Evolutionary conservation across 441 rosid genomes (phyloP).

Genomic region (Gossypium schwendimanii): DNA sequence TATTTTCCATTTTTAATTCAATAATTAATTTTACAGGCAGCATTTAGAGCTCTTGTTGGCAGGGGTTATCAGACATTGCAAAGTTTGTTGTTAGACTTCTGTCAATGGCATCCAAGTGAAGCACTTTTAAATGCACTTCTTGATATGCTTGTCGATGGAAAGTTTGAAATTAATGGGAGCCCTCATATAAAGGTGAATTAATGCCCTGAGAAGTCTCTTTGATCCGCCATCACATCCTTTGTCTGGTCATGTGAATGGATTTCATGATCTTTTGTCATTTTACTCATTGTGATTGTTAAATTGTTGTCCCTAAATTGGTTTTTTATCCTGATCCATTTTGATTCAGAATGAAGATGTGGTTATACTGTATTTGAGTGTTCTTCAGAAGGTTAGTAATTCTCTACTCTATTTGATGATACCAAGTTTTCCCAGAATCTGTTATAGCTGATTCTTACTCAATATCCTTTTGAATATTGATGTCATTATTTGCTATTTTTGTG

Average conservation of each 20-base stretch:
- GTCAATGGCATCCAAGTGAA: conserved; percentile 80
- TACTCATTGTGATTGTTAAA: neutral
- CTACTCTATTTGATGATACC: neutral
- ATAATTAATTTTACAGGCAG: conserved; percentile 44
- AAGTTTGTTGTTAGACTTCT: conserved; percentile 85
- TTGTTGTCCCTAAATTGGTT: conserved; percentile 7
- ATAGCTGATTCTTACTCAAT: neutral
- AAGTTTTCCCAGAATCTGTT: neutral
- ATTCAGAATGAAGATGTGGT: conserved; percentile 96
- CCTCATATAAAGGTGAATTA: conserved; percentile 67
- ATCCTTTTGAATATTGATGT: conserved; percentile 15
- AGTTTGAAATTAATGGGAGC: conserved; percentile 63
- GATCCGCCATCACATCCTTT: conserved; percentile 2
- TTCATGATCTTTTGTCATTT: neutral
- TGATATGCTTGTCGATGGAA: conserved; percentile 99
- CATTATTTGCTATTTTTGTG: conserved; percentile 45
- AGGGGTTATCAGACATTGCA: conserved; percentile 93
- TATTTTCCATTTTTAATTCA: neutral
- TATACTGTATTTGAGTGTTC: conserved; percentile 80
- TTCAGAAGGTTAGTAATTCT: conserved; percentile 85
- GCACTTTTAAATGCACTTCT: conserved; percentile 79
- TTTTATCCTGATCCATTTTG: conserved; percentile 23
- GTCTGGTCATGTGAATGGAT: conserved; percentile 2
- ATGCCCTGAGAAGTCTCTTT: conserved; percentile 15
- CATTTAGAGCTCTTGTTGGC: conserved; percentile 94